Conservation (phyloP, 2,329 filamentous ascomycete species). For the Hypoxylon rubiginosum region DNA sequence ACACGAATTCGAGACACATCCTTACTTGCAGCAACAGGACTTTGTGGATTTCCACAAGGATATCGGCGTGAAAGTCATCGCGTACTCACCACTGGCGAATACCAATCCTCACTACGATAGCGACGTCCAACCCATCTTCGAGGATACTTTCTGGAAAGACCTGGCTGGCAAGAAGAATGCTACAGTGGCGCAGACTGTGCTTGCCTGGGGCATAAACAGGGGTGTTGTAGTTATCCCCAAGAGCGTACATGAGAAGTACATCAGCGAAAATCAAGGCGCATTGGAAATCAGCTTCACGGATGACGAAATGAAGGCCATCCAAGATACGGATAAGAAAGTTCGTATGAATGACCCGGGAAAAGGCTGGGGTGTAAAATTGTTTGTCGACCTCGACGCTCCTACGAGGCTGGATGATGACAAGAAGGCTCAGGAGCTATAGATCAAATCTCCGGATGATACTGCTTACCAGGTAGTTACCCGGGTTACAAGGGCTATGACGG, state of each 20-base stretch:
- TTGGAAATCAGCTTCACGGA: constrained; percentile 60
- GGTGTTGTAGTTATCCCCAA: constrained; percentile 66
- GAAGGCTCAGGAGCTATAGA: constrained; percentile 36
- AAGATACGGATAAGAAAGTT: constrained; percentile 49
- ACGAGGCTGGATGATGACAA: constrained; percentile 41
- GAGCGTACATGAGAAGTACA: constrained; percentile 58
- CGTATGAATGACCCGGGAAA: constrained; percentile 56
- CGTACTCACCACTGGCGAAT: constrained; percentile 66
- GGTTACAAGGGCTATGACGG: too few species aligned
- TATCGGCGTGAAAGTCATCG: constrained; percentile 59
- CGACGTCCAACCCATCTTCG: constrained; percentile 52
- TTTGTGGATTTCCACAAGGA: constrained; percentile 61
- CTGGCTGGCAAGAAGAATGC: constrained; percentile 58
- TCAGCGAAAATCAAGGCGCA: constrained; percentile 63
- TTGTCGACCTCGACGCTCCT: constrained; percentile 57
- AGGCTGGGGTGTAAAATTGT: constrained; percentile 57
- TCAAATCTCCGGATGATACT: not conserved
- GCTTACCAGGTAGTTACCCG: not conserved
- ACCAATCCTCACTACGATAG: constrained; percentile 62
- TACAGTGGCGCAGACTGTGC: constrained; percentile 59
- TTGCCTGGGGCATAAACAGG: constrained; percentile 63
- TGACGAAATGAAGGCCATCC: constrained; percentile 55
- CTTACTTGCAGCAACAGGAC: constrained; percentile 64
- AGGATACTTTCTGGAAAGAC: constrained; percentile 57
- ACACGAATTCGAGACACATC: constrained; percentile 70